phyloP scores from a whole-genome alignment of 2,329 filamentous ascomycete genomes.

The Alternaria atra region DNA sequence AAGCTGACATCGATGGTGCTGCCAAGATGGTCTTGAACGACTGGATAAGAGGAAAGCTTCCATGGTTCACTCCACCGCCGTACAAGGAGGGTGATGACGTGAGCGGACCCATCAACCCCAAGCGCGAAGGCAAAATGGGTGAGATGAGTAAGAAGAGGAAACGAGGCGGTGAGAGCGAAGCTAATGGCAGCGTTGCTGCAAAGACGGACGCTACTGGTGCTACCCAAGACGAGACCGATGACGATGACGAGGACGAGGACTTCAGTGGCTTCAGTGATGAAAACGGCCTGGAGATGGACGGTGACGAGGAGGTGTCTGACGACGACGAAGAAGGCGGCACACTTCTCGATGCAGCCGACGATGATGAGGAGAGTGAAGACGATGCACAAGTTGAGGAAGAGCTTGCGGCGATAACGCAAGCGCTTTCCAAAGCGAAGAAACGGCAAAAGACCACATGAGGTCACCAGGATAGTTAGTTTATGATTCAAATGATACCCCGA shows the following conservation, averaged over 20 bases:
- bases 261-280: slow-evolving; percentile 48
- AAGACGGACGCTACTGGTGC: slow-evolving; percentile 23
- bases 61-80: slow-evolving; percentile 91
- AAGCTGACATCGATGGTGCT: slow-evolving; percentile 92
- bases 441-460: slow-evolving; percentile 34
- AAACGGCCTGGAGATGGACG: slow-evolving; percentile 28
- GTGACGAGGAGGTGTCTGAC: slow-evolving; percentile 29
- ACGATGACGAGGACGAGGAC: slow-evolving; percentile 40
- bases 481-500: slow-evolving; percentile 42
- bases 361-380: slow-evolving; percentile 34
- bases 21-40: slow-evolving; percentile 98
- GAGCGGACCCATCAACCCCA: slow-evolving; percentile 56
- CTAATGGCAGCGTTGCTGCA: slow-evolving; percentile 32
- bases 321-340: slow-evolving; percentile 32
- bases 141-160: slow-evolving; percentile 86
- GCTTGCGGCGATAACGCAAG: slow-evolving; percentile 47
- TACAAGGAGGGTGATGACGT: slow-evolving; percentile 47
- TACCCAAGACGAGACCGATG: slow-evolving; percentile 25
- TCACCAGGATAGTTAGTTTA: slow-evolving; percentile 14
- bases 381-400: slow-evolving; percentile 47
- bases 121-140: slow-evolving; percentile 79
- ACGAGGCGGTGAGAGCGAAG: slow-evolving; percentile 53
- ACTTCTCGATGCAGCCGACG: slow-evolving; percentile 21
- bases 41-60: slow-evolving; percentile 92
- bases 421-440: slow-evolving; percentile 46